Evolutionary conservation across 345 rosid genomes (phyloP), one percentile per base, ranked within the genome.

Genomic region (Murraya paniculata): DNA sequence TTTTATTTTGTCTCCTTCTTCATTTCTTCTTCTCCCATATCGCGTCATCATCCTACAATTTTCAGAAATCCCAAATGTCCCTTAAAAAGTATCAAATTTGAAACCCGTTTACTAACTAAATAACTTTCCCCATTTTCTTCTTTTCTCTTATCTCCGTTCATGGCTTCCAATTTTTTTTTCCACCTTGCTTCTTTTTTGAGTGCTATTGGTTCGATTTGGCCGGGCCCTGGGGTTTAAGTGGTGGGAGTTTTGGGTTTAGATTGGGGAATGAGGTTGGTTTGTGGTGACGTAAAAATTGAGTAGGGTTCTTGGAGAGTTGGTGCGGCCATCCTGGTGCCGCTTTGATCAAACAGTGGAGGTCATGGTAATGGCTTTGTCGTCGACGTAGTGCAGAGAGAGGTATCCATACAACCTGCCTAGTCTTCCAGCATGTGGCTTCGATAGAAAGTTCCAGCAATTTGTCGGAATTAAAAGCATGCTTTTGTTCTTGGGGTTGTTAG

Each of bases 371-470:
- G 97, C 85, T 70, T 95, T 93, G 55, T 92, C 95, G 59, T 94
- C 97, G 57, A 90, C 95, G 7, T 94, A 86, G 22, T 97, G 98
- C 22, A 98, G 99, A 73, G 99, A 98, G 13, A 96, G 97, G 58
- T 94, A 98, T 24, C 98, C 97, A 80, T 96, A 96, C 81, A 96
- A 85, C 21, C 99, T 98, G 18, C 98, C 99, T 0, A 92, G 87
- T 97, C 89, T 93, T 45, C 78, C 4, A 7, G 33, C 62, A 9
- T 61, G 50, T 64, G 60, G 14, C 6, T 5, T 5, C 22, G 21
- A 22, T 36, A 5, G 6, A 30, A 21, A 61, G 50, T 36, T 59
- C 28, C 64, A 48, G 18, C 64, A n/a, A 8, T 48, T 48, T 75
- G 22, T 61, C 19, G 2, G 6, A 28, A 70, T 14, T 48, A 10